Conservation (phyloP, 2,329 filamentous ascomycete genomes). For the Bipolaris sorokiniana region DNA sequence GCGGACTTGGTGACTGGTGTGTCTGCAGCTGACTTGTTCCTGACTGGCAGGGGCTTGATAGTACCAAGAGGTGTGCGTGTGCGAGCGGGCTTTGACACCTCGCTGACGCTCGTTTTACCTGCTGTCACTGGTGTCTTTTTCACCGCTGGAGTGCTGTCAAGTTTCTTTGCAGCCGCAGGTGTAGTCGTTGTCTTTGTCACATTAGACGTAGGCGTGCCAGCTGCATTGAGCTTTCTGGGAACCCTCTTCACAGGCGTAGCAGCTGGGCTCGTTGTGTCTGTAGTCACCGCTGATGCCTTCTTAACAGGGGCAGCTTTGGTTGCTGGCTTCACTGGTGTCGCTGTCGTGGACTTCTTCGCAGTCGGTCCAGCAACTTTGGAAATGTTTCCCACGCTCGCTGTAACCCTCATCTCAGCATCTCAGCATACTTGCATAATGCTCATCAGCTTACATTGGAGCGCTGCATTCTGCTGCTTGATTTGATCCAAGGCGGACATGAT, state of each 20-base stretch:
- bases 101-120: slow-evolving; percentile 25
- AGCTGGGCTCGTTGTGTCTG: slow-evolving; percentile 17
- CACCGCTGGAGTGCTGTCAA: slow-evolving; percentile 12
- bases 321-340: slow-evolving; percentile 27
- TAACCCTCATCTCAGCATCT: slow-evolving; percentile 8
- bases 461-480: slow-evolving; percentile 52
- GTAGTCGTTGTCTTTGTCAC: slow-evolving; percentile 8
- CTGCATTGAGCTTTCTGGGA: slow-evolving; percentile 24
- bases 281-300: slow-evolving; percentile 17
- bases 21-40: slow-evolving; percentile 10
- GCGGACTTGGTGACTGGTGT: slow-evolving; percentile 13
- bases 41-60: slow-evolving; percentile 26
- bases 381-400: slow-evolving; percentile 40
- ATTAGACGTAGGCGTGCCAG: slow-evolving; percentile 13
- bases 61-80: slow-evolving; percentile 25
- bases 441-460: slow-evolving; percentile 47
- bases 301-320: slow-evolving; percentile 23
- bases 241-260: slow-evolving; percentile 35
- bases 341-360: slow-evolving; percentile 35
- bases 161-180: slow-evolving; percentile 16
- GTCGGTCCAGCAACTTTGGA: slow-evolving; percentile 36
- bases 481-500: slow-evolving; percentile 47
- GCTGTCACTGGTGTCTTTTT: slow-evolving; percentile 28
- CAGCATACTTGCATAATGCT: background rate
- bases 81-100: slow-evolving; percentile 23